phyloP scores from a whole-genome alignment of 176 grass and related monocot species.

The Chloris gayana region DNA sequence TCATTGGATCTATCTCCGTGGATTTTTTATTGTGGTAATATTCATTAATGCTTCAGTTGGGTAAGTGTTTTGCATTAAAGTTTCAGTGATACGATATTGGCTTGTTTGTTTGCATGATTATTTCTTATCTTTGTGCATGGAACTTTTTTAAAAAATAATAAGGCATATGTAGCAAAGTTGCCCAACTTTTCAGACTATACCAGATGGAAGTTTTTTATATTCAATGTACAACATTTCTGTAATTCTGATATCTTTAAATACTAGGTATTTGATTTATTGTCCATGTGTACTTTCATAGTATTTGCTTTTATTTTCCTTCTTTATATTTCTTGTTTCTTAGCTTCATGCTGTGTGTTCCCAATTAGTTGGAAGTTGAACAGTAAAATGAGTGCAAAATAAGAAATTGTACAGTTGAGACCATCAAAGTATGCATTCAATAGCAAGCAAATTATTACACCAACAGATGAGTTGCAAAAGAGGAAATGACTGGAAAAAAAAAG shows the following conservation, averaged over 20 bases:
- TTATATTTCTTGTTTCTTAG: background rate
- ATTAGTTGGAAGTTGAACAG: slow-evolving; percentile 14
- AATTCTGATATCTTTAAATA: no score
- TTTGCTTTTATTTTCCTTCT: background rate
- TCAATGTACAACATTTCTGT: background rate
- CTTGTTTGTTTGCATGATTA: background rate
- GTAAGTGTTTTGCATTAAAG: background rate
- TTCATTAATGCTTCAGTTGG: background rate
- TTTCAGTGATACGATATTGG: background rate
- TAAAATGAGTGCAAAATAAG: background rate
- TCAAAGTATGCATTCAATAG: no score
- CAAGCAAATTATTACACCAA: background rate
- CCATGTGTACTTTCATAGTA: background rate
- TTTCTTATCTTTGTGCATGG: background rate
- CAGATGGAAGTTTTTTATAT: background rate
- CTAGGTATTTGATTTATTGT: background rate
- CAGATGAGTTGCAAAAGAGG: background rate
- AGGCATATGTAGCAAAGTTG: background rate
- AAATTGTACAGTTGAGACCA: no score
- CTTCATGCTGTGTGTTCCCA: background rate
- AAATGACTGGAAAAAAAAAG: background rate
- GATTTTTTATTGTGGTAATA: background rate
- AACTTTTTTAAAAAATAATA: background rate
- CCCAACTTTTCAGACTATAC: background rate
- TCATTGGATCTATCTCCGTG: background rate